Evolutionary conservation across 495 filamentous ascomycete species (phyloP).

Genomic region (Aspergillus egyptiacus): DNA sequence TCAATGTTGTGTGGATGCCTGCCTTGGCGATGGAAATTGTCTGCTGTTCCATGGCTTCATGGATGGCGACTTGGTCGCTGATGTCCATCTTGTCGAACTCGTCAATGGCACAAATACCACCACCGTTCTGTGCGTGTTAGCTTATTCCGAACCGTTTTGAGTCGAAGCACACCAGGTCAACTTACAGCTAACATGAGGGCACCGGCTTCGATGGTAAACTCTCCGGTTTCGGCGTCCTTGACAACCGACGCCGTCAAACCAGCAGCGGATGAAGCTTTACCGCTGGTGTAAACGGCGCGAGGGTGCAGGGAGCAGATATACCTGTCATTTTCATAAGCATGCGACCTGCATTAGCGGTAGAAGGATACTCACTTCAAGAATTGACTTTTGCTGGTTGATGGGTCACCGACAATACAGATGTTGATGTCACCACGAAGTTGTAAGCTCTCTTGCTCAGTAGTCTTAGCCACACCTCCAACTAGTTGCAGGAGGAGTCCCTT

Average conservation of each 20-base stretch:
- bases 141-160: neutral
- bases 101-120: slow-evolving; percentile 94
- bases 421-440: slow-evolving; percentile 94
- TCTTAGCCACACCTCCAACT: slow-evolving; percentile 86
- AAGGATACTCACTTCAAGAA: slow-evolving; percentile 68
- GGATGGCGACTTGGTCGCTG: slow-evolving; percentile 93
- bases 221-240: slow-evolving; percentile 96
- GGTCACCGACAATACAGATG: slow-evolving; percentile 97
- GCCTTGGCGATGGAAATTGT: slow-evolving; percentile 99
- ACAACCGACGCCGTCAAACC: slow-evolving; percentile 97
- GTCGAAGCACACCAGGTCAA: slow-evolving; percentile 20
- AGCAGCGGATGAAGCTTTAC: slow-evolving; percentile 94
- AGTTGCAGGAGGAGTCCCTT: slow-evolving; percentile 92
- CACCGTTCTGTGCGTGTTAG: slow-evolving; percentile 32
- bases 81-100: slow-evolving; percentile 99
- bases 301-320: slow-evolving; percentile 95
- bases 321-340: slow-evolving; percentile 22
- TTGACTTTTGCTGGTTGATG: slow-evolving; percentile 96
- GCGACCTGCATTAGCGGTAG: neutral
- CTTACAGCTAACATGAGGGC: slow-evolving; percentile 92
- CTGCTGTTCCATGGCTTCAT: slow-evolving; percentile 99
- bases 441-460: slow-evolving; percentile 81
- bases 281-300: slow-evolving; percentile 94
- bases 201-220: slow-evolving; percentile 98
- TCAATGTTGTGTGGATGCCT: slow-evolving; percentile 96